These are phyloP conservation scores for Penicillium ochrochloron DNA, from an alignment of 495 filamentous ascomycete genomes.

Conservation along the genomic window DNA sequence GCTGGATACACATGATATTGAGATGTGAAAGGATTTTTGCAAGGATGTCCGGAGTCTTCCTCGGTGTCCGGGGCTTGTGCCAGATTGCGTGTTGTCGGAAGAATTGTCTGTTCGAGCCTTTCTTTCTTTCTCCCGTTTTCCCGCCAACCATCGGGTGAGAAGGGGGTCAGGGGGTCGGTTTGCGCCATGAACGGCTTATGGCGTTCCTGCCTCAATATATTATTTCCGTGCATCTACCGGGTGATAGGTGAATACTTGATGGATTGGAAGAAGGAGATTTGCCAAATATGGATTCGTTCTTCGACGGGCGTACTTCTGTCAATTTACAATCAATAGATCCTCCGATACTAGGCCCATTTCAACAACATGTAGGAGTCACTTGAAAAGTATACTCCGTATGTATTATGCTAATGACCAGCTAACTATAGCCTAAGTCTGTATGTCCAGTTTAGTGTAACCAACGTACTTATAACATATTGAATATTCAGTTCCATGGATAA, in stretches of 20 bases:
- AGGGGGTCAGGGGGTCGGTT: neutral
- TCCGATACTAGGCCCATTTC: neutral
- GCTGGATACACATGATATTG: neutral
- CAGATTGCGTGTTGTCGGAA: conserved; percentile 1
- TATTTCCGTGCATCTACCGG: neutral
- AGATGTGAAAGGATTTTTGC: neutral
- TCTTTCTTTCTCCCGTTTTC: neutral
- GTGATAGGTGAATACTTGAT: neutral
- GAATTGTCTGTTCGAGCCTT: neutral
- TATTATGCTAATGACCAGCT: neutral
- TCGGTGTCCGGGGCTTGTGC: neutral
- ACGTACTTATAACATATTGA: neutral
- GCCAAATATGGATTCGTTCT: conserved; percentile 4
- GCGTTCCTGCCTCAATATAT: conserved; percentile 7
- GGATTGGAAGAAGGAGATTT: neutral
- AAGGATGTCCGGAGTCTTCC: neutral
- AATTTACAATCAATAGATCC: neutral
- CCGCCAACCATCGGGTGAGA: conserved; percentile 7
- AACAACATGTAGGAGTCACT: neutral
- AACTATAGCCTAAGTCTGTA: no score
- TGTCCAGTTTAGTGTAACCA: neutral
- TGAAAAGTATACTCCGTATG: neutral
- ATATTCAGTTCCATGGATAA: neutral
- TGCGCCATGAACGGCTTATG: conserved; percentile 5
- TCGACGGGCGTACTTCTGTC: neutral